Percentiles rank a stretch among this genome's conserved stretches.
These are phyloP conservation scores for Yamadazyma paraphyllophila DNA, from an alignment of 805 yeast genomes.

Conservation along the genomic window DNA sequence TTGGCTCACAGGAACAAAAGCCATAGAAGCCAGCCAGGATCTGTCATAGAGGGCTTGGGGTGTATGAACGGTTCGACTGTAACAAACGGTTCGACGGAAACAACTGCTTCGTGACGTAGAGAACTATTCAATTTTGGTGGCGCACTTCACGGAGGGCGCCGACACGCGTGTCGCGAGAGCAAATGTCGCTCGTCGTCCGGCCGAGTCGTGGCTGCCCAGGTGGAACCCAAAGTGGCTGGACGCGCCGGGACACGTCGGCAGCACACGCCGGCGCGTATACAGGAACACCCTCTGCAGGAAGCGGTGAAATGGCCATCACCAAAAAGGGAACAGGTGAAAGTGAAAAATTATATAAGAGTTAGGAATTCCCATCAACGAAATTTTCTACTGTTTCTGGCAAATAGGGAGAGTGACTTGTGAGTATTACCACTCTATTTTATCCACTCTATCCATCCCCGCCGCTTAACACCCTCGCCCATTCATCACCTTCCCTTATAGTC, in stretches of 20 bases:
- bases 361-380: conserved; percentile 4
- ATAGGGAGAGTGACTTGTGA: background rate
- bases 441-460: too few species aligned
- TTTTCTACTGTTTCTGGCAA: background rate
- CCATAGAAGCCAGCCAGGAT: too few species aligned
- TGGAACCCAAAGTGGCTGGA: background rate
- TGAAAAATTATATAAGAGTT: conserved; percentile 7
- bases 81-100: too few species aligned
- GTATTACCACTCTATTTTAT: too few species aligned
- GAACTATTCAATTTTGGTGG: too few species aligned
- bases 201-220: background rate
- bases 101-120: too few species aligned
- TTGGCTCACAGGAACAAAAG: too few species aligned
- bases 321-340: conserved; percentile 4
- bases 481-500: background rate
- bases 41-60: too few species aligned
- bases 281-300: conserved; percentile 3
- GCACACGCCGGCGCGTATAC: background rate
- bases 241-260: background rate
- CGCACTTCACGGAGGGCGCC: too few species aligned
- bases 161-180: too few species aligned
- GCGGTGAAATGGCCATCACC: conserved; percentile 6
- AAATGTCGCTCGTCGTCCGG: too few species aligned
- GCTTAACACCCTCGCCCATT: background rate
- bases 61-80: too few species aligned